A percentile compares a stretch with the other conserved stretches of the same genome.
phyloP scores from a whole-genome alignment of 371 early-diverging fungal species.

The Mortierella sp. region DNA sequence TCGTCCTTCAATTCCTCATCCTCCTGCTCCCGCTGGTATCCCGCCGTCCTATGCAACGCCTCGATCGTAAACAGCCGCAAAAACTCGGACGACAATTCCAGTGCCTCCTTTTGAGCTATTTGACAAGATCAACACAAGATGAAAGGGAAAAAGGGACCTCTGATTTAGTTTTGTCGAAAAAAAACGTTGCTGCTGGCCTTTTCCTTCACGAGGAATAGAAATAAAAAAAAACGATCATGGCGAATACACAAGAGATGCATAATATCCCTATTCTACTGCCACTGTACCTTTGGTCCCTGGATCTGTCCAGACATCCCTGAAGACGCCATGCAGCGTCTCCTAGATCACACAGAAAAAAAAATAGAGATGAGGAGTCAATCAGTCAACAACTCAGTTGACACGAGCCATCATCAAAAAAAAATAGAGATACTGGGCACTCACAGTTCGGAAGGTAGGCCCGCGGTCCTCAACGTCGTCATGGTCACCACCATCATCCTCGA shows the following conservation, averaged over 20 bases:
- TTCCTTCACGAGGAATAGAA: not conserved
- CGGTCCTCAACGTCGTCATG: constrained; percentile 21
- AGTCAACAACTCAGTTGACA: too few species aligned
- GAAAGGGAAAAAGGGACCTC: not conserved
- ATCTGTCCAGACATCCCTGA: constrained; percentile 44
- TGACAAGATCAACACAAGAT: not conserved
- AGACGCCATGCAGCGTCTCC: constrained; percentile 48
- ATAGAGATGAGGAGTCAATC: too few species aligned
- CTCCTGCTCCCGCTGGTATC: constrained; percentile 51
- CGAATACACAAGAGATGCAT: not conserved
- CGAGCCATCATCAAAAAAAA: too few species aligned
- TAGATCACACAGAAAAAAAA: not conserved
- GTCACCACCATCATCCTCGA: constrained; percentile 2
- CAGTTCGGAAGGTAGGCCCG: constrained; percentile 29
- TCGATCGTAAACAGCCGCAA: constrained; percentile 57
- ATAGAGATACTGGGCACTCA: too few species aligned
- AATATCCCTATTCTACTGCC: not conserved
- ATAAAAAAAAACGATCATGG: not conserved
- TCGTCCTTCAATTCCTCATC: constrained; percentile 45
- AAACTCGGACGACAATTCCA: constrained; percentile 57
- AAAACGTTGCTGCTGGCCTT: not conserved
- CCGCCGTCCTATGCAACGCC: constrained; percentile 44
- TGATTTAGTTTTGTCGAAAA: not conserved
- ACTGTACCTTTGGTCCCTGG: constrained; percentile 34
- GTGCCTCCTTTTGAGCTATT: constrained; percentile 58